Percentiles rank a stretch among this genome's conserved stretches.
Conservation (phyloP, 805 yeast genomes). For the Barnettozyma botsteinii region DNA sequence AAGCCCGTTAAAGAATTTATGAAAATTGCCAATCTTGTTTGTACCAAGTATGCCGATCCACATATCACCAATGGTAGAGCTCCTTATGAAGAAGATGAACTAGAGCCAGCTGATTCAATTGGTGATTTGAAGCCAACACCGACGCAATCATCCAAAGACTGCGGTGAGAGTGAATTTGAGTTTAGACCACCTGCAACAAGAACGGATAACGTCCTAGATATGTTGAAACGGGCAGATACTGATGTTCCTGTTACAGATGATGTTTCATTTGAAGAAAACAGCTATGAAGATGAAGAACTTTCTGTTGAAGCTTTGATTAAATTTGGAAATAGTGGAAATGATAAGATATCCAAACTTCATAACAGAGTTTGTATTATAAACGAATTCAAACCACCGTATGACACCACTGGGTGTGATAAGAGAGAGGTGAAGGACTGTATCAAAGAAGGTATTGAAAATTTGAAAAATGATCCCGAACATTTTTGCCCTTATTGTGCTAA, state of each 20-base stretch:
- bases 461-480: slow-evolving; percentile 20
- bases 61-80: slow-evolving; percentile 12
- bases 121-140: neutral
- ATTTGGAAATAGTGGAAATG: slow-evolving; percentile 23
- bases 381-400: slow-evolving; percentile 20
- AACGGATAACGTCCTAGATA: slow-evolving; percentile 7
- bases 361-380: slow-evolving; percentile 17
- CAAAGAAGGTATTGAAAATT: slow-evolving; percentile 18
- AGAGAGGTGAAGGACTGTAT: slow-evolving; percentile 20
- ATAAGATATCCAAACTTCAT: slow-evolving; percentile 17
- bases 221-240: slow-evolving; percentile 4
- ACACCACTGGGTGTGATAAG: slow-evolving; percentile 18
- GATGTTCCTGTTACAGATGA: slow-evolving; percentile 5
- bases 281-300: slow-evolving; percentile 2
- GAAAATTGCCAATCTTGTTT: slow-evolving; percentile 18
- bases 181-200: slow-evolving; percentile 3
- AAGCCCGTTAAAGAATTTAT: slow-evolving; percentile 15
- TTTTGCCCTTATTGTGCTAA: slow-evolving; percentile 26
- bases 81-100: slow-evolving; percentile 1
- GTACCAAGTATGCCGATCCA: slow-evolving; percentile 23
- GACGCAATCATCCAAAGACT: neutral
- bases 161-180: slow-evolving; percentile 8
- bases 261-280: no score
- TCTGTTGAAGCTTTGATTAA: slow-evolving; percentile 11
- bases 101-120: neutral